These are phyloP conservation scores for Starmerella vaccinii DNA, from an alignment of 805 yeast genomes.

Conservation along the genomic window DNA sequence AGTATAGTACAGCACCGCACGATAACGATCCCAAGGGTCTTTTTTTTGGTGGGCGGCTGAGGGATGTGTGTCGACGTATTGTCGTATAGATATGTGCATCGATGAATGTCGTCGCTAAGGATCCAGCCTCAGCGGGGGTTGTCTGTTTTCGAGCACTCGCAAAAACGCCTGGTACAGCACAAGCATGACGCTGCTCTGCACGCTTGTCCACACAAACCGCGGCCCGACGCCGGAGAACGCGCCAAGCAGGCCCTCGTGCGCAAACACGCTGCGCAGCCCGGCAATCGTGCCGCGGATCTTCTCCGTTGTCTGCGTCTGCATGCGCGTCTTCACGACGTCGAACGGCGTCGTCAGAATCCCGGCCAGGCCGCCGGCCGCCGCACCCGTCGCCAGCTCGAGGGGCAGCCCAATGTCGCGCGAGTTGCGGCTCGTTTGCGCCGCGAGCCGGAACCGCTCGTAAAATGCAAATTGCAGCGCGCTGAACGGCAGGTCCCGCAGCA, in stretches of 20 bases:
- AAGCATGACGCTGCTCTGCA: constrained; percentile 91
- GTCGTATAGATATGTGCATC: too few species aligned
- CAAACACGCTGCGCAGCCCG: constrained; percentile 49
- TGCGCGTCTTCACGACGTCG: constrained; percentile 84
- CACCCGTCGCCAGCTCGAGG: constrained; percentile 76
- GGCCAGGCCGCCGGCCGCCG: constrained; percentile 89
- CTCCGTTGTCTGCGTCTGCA: constrained; percentile 63
- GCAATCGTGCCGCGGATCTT: constrained; percentile 39
- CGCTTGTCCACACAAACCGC: constrained; percentile 88
- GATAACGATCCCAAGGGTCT: too few species aligned
- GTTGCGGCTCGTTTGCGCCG: constrained; percentile 30
- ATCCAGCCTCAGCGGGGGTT: constrained; percentile 2
- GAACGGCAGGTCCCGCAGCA: constrained; percentile 87
- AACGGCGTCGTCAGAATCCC: constrained; percentile 83
- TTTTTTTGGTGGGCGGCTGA: too few species aligned
- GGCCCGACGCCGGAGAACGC: constrained; percentile 95
- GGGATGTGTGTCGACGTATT: too few species aligned
- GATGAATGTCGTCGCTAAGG: constrained; percentile 7
- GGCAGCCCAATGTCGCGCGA: constrained; percentile 31
- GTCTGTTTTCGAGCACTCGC: constrained; percentile 35
- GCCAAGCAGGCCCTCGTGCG: constrained; percentile 65
- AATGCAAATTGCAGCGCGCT: constrained; percentile 94
- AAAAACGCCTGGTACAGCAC: constrained; percentile 72
- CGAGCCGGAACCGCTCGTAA: constrained; percentile 53
- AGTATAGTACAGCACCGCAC: too few species aligned